Conservation (phyloP, 768 basidiomycete genomes). For the Clitopilus hobsonii region DNA sequence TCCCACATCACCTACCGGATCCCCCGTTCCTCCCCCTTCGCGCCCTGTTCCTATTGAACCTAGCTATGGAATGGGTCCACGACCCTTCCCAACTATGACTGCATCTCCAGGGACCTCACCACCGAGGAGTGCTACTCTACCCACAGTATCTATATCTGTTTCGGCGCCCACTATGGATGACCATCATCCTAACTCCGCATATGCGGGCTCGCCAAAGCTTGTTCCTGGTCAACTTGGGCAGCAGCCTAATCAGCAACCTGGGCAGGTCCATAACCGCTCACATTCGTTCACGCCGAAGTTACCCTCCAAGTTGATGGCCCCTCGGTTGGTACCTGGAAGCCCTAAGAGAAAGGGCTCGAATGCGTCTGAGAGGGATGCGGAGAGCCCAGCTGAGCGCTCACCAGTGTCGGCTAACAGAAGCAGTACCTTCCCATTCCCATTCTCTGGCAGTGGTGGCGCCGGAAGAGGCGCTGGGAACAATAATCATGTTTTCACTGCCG, state of each 20-base stretch:
- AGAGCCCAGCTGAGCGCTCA: neutral
- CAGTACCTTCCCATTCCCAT: slow-evolving; percentile 11
- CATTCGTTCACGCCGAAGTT: slow-evolving; percentile 71
- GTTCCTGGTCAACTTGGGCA: slow-evolving; percentile 16
- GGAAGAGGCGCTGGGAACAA: neutral
- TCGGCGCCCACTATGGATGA: slow-evolving; percentile 38
- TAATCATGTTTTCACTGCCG: neutral
- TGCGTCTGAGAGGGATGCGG: slow-evolving; percentile 23
- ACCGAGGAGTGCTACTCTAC: slow-evolving; percentile 29
- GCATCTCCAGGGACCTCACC: slow-evolving; percentile 27
- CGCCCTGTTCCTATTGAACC: neutral
- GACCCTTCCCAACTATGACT: slow-evolving; percentile 37
- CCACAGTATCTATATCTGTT: slow-evolving; percentile 42
- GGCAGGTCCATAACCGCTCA: slow-evolving; percentile 56
- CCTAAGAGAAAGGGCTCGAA: slow-evolving; percentile 56
- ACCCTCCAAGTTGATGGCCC: slow-evolving; percentile 61
- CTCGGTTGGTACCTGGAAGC: slow-evolving; percentile 45
- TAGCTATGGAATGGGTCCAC: neutral
- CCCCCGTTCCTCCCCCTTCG: slow-evolving; percentile 24
- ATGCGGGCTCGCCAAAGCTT: neutral
- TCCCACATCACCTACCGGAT: slow-evolving; percentile 29
- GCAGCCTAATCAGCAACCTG: slow-evolving; percentile 45
- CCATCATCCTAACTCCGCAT: slow-evolving; percentile 16
- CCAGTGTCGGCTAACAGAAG: slow-evolving; percentile 3
- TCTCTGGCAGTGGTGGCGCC: slow-evolving; percentile 3